Evolutionary conservation across 164 flowering plant genomes (phyloP).

Genomic region (Dillenia turbinata): DNA sequence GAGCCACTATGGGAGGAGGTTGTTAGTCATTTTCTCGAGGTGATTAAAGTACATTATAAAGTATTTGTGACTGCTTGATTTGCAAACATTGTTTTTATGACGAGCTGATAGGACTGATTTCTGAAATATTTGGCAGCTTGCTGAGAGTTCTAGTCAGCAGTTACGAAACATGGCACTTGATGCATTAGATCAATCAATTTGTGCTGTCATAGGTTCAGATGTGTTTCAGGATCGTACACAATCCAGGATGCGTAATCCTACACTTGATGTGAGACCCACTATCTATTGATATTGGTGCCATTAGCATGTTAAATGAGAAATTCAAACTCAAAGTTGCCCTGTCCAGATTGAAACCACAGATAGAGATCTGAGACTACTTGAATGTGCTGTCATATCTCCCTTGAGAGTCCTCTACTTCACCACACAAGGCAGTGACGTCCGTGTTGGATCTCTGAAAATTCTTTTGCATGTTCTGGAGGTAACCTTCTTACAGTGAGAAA

Average conservation of each 20-base stretch:
- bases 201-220: constrained; percentile 86
- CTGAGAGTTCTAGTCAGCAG: constrained; percentile 62
- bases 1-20: constrained; percentile 94
- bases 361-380: constrained; percentile 49
- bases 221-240: constrained; percentile 36
- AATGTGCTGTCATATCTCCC: constrained; percentile 80
- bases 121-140: constrained; percentile 60
- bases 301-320: neutral
- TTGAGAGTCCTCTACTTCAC: constrained; percentile 60
- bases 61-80: no score
- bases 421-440: constrained; percentile 62
- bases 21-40: constrained; percentile 91
- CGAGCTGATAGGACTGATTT: neutral
- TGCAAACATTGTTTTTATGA: neutral
- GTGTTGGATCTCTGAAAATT: constrained; percentile 79
- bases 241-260: constrained; percentile 19
- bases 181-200: constrained; percentile 87
- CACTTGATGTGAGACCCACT: constrained; percentile 37
- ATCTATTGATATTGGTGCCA: neutral
- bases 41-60: constrained; percentile 18
- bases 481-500: constrained; percentile 8
- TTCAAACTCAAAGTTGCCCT: constrained; percentile 6
- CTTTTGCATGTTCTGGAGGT: constrained; percentile 98
- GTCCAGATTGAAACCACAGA: constrained; percentile 31
- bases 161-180: constrained; percentile 81